Evolutionary conservation across 148 eudicot species (phyloP), one percentile per base, ranked within the genome.

Genomic region (Oxyria digyna): DNA sequence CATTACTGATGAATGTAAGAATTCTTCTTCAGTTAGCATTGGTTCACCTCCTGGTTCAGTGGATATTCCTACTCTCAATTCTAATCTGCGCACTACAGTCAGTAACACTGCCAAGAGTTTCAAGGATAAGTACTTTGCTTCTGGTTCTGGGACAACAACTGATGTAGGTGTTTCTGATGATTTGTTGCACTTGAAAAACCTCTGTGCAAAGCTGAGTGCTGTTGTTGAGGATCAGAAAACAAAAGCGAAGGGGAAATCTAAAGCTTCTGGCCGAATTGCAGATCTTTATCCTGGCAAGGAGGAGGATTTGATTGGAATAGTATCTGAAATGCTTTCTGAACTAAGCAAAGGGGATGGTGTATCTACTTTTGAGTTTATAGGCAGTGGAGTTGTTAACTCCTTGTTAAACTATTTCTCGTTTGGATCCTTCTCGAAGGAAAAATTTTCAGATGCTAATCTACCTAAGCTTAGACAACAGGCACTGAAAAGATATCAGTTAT

Each of bases 341-440:
- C 85, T 95, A 42, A 83, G 83, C 80, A 91, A 87, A 77, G 97
- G 90, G 42, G 97, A 87, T 77, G 96, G 99, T 68, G 96, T 95
- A 55, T 95, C 99, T 33, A 91, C 96, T 27, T 95, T 91, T 77
- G 99, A 95, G 82, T 95, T 95, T 71, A 88, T 84, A 73, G 99
- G 99, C 17, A 95, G 99, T 80, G 97, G 99, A 24, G 97, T 81
- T 35, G 91, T 91, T 70, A 83, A 78, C 41, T 81, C 99, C 68
- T 73, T 91, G 35, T 82, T 95, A 54, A 88, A 83, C 80, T 95
- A 91, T 72, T 88, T 95, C 68, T 91, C 97, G 12, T 91, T 89
- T 77, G 97, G 97, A 18, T 83, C 71, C 76, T 85, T 89, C 70
- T 81, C 86, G 41, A 91, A 91, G 77, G 97, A 88, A 71, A 88